These are phyloP conservation scores for Plasmopara viticola DNA, from an alignment of 352 stramenopile genomes.

Conservation along the genomic window DNA sequence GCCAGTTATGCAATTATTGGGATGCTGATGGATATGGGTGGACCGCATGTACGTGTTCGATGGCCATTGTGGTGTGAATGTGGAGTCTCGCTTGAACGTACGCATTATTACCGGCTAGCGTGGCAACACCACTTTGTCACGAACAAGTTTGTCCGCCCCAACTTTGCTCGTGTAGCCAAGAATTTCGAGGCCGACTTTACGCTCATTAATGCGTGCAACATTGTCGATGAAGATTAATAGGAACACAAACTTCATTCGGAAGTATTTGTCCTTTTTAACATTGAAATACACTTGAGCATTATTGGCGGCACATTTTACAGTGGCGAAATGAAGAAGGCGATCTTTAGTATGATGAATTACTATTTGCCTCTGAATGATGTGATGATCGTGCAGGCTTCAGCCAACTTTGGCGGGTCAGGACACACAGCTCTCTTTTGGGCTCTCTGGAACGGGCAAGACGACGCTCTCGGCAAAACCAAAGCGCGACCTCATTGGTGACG, in stretches of 20 bases:
- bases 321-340: conserved; percentile 99
- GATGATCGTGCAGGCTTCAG: conserved; percentile 98
- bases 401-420: conserved; percentile 94
- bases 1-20: too few relatives aligned
- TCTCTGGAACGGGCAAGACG: conserved; percentile 90
- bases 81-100: too few relatives aligned
- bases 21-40: too few relatives aligned
- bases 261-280: conserved; percentile 96
- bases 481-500: conserved; percentile 67
- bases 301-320: conserved; percentile 96
- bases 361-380: too few relatives aligned
- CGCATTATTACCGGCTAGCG: too few relatives aligned
- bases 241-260: conserved; percentile 92
- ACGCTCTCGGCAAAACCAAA: conserved; percentile 89
- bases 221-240: conserved; percentile 93
- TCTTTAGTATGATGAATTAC: too few relatives aligned
- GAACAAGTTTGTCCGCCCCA: too few relatives aligned
- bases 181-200: conserved; percentile 97
- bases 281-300: conserved; percentile 93
- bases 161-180: too few relatives aligned
- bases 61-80: conserved; percentile 92
- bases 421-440: conserved; percentile 97
- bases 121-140: too few relatives aligned
- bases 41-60: conserved; percentile 97
- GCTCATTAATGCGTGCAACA: conserved; percentile 96